Evolutionary conservation across 2,329 filamentous ascomycete genomes (phyloP).

Genomic region (Penicillium sp.): DNA sequence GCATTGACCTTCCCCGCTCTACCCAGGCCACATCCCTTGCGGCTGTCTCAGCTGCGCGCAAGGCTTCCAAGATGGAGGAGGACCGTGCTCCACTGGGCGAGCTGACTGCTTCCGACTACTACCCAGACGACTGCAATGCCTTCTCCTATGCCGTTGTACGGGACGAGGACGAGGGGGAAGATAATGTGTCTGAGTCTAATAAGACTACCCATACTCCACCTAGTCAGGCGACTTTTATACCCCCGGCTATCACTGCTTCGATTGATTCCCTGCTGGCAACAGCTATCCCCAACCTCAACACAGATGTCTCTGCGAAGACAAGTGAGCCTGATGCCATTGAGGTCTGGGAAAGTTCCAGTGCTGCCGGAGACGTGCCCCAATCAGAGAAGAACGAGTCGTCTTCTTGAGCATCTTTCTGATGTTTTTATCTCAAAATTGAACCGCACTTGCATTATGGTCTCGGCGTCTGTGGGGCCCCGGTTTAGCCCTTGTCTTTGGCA

Average conservation of each 20-base stretch:
- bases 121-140: conserved; percentile 67
- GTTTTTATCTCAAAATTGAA: not conserved
- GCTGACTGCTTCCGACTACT: conserved; percentile 70
- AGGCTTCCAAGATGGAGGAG: conserved; percentile 65
- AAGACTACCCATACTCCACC: conserved; percentile 19
- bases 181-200: conserved; percentile 19
- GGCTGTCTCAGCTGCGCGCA: conserved; percentile 33
- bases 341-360: not conserved
- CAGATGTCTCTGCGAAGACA: conserved; percentile 53
- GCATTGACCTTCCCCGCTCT: conserved; percentile 61
- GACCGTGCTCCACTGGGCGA: conserved; percentile 69
- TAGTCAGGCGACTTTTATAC: conserved; percentile 17
- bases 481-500: conserved; percentile 4
- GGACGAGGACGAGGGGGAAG: conserved; percentile 62
- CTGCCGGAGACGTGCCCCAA: conserved; percentile 54
- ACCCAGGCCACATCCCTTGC: conserved; percentile 21
- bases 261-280: conserved; percentile 32
- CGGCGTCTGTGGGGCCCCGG: conserved; percentile 9
- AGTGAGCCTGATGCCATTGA: conserved; percentile 58
- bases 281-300: conserved; percentile 29
- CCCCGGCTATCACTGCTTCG: conserved; percentile 29
- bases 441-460: conserved; percentile 24
- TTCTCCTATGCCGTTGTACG: conserved; percentile 65
- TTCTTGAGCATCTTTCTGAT: not conserved
- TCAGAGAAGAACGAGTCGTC: not conserved